Conservation (phyloP, 805 yeast genomes). For the Jamesozyma spencerorum region DNA sequence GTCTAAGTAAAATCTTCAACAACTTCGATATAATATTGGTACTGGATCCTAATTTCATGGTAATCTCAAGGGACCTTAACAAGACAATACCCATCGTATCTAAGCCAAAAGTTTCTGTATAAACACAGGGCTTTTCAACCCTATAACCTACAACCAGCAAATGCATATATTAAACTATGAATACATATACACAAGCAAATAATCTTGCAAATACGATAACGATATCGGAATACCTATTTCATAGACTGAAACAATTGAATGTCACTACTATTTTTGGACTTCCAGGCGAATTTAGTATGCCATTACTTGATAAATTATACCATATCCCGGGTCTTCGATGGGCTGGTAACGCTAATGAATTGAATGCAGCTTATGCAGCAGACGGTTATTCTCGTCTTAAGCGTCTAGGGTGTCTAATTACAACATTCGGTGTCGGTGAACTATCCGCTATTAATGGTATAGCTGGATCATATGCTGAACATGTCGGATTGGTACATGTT, state of each 20-base stretch:
- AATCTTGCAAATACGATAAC: conserved; percentile 30
- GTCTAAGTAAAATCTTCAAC: no score
- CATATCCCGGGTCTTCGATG: conserved; percentile 45
- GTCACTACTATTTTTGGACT: conserved; percentile 60
- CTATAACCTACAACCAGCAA: no score
- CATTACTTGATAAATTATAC: conserved; percentile 57
- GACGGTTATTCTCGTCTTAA: conserved; percentile 71
- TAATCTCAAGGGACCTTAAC: no score
- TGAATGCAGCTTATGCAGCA: conserved; percentile 84
- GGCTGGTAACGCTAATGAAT: conserved; percentile 81
- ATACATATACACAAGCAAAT: conserved; percentile 8
- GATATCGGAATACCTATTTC: conserved; percentile 56
- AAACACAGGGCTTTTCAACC: no score
- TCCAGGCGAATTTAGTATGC: conserved; percentile 66
- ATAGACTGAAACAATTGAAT: conserved; percentile 42
- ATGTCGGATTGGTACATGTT: conserved; percentile 71
- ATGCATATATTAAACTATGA: neutral
- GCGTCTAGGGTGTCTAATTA: conserved; percentile 30
- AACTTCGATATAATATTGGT: no score
- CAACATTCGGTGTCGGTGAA: conserved; percentile 87
- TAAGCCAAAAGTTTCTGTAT: no score
- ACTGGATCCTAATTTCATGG: no score
- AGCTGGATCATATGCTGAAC: conserved; percentile 76
- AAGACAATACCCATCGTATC: no score
- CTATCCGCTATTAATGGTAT: conserved; percentile 76